Evolutionary conservation across 2,329 filamentous ascomycete species (phyloP), one percentile per base, ranked within the genome.

Genomic region (Beauveria rudraprayagi): DNA sequence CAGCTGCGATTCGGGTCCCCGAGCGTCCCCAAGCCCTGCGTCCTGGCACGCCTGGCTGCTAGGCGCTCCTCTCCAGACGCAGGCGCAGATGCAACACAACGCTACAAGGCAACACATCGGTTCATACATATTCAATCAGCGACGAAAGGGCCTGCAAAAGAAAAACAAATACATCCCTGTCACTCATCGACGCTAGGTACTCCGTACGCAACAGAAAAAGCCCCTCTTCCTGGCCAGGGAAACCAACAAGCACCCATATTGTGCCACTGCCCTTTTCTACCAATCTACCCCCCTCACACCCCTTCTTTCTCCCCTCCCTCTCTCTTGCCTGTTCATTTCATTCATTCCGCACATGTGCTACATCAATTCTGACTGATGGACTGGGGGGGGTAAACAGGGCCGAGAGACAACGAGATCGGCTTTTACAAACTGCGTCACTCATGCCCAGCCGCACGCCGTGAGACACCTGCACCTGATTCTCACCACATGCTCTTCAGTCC

Each of bases 221-320:
- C 37, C 56, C 46, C 10, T 6, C 9, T 47, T n/a, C 14, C 22
- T 26, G 24, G 47, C 55, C 34, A 26, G 22, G 17, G 30, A 59
- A 59, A 37, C 56, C 56, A 59, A 59, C 56, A 59, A 44, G 47
- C 47, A 59, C 56, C 37, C 56, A 26, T 44, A 24, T 52, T 24
- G 56, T 57, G 30, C 44, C 34, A 34, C 47, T 40, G 6, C 24
- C 24, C 22, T 52, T 26, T 50, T 43, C 56, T 43, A 34, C 56
- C 17, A 17, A 43, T 19, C 41, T 17, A 43, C 19, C 56, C 47
- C 47, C 47, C 11, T 34, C 37, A 34, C 34, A 24, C 56, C 40
- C 47, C 34, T 41, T 51, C 46, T 28, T 30, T 30, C 24, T 28
- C 46, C 24, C 26, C 11, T 46, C 17, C 11, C 37, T 7, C 24